Percentiles rank a stretch among this genome's conserved stretches.
Evolutionary conservation across 768 basidiomycete species (phyloP).

Genomic region (Favolaschia claudopus): DNA sequence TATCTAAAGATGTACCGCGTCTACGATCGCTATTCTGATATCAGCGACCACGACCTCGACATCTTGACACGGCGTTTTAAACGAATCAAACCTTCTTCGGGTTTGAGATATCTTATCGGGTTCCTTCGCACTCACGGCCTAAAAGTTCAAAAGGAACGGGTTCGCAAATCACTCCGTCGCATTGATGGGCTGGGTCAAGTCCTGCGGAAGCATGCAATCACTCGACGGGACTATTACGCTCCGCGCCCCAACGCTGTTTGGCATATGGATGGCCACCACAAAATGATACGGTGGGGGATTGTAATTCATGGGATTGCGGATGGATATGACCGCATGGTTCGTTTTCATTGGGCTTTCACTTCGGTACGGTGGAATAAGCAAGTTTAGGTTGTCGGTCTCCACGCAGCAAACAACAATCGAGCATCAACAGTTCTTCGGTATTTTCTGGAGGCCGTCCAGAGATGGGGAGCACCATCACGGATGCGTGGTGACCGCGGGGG

Average conservation of each 20-base stretch:
- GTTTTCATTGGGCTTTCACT: neutral
- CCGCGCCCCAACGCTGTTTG: slow-evolving; percentile 27
- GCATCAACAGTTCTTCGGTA: slow-evolving; percentile 15
- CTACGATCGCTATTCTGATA: slow-evolving; percentile 18
- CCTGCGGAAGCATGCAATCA: slow-evolving; percentile 27
- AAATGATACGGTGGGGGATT: slow-evolving; percentile 32
- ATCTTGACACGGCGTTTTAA: slow-evolving; percentile 23
- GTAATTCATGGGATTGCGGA: slow-evolving; percentile 40
- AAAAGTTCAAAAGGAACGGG: slow-evolving; percentile 27
- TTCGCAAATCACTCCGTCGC: slow-evolving; percentile 22
- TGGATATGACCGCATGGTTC: slow-evolving; percentile 39
- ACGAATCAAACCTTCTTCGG: slow-evolving; percentile 27
- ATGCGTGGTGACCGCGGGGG: slow-evolving; percentile 34
- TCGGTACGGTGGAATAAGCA: neutral
- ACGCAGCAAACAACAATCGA: slow-evolving; percentile 25
- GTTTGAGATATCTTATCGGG: slow-evolving; percentile 34
- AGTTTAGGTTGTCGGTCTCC: slow-evolving; percentile 19
- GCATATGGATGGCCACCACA: slow-evolving; percentile 37
- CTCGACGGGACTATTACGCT: slow-evolving; percentile 27
- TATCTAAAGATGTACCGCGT: slow-evolving; percentile 24
- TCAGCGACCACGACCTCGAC: slow-evolving; percentile 30
- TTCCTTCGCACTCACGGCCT: slow-evolving; percentile 30
- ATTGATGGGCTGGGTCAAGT: slow-evolving; percentile 33
- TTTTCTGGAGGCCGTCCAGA: slow-evolving; percentile 15
- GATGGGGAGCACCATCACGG: slow-evolving; percentile 29